Evolutionary conservation across 169 alveolate genomes (phyloP).

Genomic region (Plasmodium adleri): DNA sequence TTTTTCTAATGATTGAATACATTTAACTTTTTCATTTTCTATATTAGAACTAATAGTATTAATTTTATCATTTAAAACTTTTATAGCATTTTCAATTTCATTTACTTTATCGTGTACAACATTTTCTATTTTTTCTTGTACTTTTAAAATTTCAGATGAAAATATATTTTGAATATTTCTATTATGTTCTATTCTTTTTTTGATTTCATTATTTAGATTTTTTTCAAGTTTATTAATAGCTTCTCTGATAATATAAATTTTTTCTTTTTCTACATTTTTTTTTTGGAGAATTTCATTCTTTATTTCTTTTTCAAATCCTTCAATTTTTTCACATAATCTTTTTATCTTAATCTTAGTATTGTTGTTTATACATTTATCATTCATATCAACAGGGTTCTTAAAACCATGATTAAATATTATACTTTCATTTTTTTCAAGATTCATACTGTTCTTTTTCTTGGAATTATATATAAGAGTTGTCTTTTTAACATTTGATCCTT

Average conservation of each 20-base stretch:
- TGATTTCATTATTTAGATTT: conserved; percentile 53
- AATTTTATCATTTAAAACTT: conserved; percentile 34
- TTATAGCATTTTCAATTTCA: conserved; percentile 60
- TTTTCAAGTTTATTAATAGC: conserved; percentile 61
- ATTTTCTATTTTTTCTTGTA: conserved; percentile 65
- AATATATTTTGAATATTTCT: conserved; percentile 48
- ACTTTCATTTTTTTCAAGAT: conserved; percentile 4
- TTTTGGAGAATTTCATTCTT: conserved; percentile 62
- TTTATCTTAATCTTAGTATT: conserved; percentile 65
- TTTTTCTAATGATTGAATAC: conserved; percentile 42
- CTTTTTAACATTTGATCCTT: conserved; percentile 11
- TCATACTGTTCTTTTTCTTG: conserved; percentile 12
- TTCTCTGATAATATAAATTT: conserved; percentile 65
- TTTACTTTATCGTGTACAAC: conserved; percentile 52
- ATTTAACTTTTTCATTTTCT: conserved; percentile 63
- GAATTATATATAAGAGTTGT: conserved; percentile 17
- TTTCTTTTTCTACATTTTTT: conserved; percentile 70
- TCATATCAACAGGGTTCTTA: conserved; percentile 16
- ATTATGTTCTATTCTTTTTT: conserved; percentile 69
- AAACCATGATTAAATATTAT: conserved; percentile 14
- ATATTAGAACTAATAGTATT: conserved; percentile 45
- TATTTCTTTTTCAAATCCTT: conserved; percentile 74
- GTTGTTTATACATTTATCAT: conserved; percentile 55
- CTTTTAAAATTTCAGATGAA: conserved; percentile 56
- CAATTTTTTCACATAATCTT: conserved; percentile 69